phyloP scores from a whole-genome alignment of 2,329 filamentous ascomycete genomes.

The Aureobasidium sp. region DNA sequence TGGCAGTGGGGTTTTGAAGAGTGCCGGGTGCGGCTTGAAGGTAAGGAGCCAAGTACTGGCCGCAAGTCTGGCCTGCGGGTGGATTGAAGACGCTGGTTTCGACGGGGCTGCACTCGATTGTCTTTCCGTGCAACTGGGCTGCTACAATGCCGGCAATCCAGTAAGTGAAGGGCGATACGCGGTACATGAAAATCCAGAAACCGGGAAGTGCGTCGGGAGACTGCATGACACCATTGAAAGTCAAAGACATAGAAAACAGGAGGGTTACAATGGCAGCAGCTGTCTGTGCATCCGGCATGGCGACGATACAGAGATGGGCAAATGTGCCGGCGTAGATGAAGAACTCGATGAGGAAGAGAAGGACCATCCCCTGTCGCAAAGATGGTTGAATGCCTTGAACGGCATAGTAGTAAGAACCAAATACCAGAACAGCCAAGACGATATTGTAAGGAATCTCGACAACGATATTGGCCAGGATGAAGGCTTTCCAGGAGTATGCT shows the following conservation, averaged over 20 bases:
- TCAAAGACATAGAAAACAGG: conserved; percentile 38
- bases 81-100: conserved; percentile 37
- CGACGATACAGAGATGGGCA: conserved; percentile 63
- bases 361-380: conserved; percentile 54
- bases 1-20: conserved; percentile 37
- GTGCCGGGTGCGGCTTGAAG: conserved; percentile 31
- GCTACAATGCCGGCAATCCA: conserved; percentile 37
- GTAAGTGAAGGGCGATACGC: conserved; percentile 58
- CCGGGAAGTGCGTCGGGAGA: conserved; percentile 49
- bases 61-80: conserved; percentile 33
- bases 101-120: conserved; percentile 38
- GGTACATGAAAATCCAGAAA: conserved; percentile 75
- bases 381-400: conserved; percentile 33
- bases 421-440: conserved; percentile 54
- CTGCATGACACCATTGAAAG: conserved; percentile 52
- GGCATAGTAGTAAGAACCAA: conserved; percentile 70
- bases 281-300: conserved; percentile 58
- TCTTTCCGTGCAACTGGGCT: conserved; percentile 34
- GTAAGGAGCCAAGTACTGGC: conserved; percentile 37
- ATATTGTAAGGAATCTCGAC: conserved; percentile 63
- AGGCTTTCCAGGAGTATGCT: conserved; percentile 65
- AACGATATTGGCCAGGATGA: conserved; percentile 61
- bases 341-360: conserved; percentile 48
- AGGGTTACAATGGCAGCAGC: conserved; percentile 50
- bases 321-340: conserved; percentile 65